Percentiles rank a stretch among this genome's conserved stretches.
phyloP scores from a whole-genome alignment of 768 basidiomycete genomes.

The Tephrocybe sp. region DNA sequence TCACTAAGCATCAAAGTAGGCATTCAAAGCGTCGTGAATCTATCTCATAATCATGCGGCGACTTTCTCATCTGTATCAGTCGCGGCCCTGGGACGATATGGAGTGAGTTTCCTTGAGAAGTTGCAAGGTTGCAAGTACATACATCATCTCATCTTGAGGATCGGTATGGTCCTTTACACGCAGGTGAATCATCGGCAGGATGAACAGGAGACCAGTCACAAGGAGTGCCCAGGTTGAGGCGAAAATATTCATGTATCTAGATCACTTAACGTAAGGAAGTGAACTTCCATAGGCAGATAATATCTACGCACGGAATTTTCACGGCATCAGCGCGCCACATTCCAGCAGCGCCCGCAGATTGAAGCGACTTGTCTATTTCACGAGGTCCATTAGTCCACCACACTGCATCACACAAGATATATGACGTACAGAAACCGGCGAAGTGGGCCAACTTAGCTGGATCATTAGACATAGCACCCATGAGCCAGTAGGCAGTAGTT shows the following conservation, averaged over 20 bases:
- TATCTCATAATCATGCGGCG: neutral
- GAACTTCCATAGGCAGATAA: neutral
- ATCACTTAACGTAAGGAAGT: neutral
- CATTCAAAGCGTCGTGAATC: no score
- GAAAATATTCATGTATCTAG: slow-evolving; percentile 70
- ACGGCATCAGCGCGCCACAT: slow-evolving; percentile 72
- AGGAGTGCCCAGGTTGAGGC: slow-evolving; percentile 72
- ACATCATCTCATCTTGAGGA: slow-evolving; percentile 53
- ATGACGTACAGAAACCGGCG: slow-evolving; percentile 72
- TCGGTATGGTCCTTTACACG: slow-evolving; percentile 64
- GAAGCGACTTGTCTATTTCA: slow-evolving; percentile 63
- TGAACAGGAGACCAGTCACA: slow-evolving; percentile 59
- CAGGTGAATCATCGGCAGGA: slow-evolving; percentile 73
- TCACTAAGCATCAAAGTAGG: neutral
- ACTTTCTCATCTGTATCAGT: slow-evolving; percentile 29
- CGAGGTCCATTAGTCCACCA: neutral
- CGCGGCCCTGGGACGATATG: slow-evolving; percentile 27
- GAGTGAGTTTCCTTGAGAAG: neutral
- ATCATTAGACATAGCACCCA: slow-evolving; percentile 88
- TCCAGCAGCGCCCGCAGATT: slow-evolving; percentile 77
- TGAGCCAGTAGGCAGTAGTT: slow-evolving; percentile 78
- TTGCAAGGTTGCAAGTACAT: slow-evolving; percentile 20
- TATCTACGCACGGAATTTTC: slow-evolving; percentile 53
- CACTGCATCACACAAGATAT: neutral
- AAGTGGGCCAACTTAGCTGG: slow-evolving; percentile 79